Evolutionary conservation across 768 basidiomycete species (phyloP).

Genomic region (Tricholoma sp.): DNA sequence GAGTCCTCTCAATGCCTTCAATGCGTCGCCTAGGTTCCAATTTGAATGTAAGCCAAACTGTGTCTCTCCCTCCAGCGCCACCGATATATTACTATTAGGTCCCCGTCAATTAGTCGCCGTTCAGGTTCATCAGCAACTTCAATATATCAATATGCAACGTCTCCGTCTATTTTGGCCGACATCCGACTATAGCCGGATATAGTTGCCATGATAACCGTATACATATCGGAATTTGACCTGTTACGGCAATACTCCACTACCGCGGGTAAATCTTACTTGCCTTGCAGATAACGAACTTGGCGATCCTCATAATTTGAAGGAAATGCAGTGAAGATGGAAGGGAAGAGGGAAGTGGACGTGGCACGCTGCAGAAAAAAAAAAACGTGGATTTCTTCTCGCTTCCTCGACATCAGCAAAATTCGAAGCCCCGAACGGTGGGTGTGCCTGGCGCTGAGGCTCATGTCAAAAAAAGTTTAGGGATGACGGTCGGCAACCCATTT

Average conservation of each 20-base stretch:
- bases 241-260: background rate
- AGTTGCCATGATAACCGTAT: background rate
- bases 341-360: background rate
- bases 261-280: background rate
- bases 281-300: no score
- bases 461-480: no score
- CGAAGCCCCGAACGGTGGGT: background rate
- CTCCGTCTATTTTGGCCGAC: background rate
- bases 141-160: background rate
- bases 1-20: no score
- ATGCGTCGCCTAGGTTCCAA: no score
- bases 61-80: no score
- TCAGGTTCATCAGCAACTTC: background rate
- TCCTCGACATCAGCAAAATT: background rate
- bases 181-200: background rate
- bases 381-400: background rate
- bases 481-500: background rate
- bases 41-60: no score
- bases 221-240: background rate
- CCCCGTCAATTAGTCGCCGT: background rate
- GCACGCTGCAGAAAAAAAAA: background rate
- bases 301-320: background rate
- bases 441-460: background rate
- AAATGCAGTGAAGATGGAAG: background rate
- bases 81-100: background rate